Conservation (phyloP, 257 asterid species). For the Scutellaria galericulata region DNA sequence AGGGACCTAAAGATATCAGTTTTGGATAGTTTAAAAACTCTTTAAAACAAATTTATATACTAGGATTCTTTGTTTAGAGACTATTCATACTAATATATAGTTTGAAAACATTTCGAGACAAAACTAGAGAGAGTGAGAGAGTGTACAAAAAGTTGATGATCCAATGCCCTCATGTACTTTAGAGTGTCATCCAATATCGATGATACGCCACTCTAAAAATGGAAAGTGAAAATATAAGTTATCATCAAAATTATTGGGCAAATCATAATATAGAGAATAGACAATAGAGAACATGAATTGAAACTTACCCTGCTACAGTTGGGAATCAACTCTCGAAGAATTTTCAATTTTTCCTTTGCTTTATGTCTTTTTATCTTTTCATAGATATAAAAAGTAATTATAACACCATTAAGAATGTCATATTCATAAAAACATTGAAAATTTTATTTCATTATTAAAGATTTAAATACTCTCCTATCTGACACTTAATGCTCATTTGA, state of each 20-base stretch:
- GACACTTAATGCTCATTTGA: neutral
- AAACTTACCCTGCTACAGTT: constrained; percentile 40
- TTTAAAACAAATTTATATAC: no score
- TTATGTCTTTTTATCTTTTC: constrained; percentile 39
- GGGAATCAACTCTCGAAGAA: constrained; percentile 47
- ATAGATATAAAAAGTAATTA: neutral
- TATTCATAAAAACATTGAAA: no score
- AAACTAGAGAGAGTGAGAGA: neutral
- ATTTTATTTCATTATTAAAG: no score
- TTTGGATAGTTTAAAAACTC: no score
- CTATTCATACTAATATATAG: no score
- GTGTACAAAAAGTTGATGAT: constrained; percentile 34
- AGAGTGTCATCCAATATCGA: constrained; percentile 49
- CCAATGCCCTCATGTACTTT: constrained; percentile 43
- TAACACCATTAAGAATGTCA: neutral
- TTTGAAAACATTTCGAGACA: no score
- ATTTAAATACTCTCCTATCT: no score
- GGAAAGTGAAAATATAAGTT: neutral
- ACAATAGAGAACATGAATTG: neutral
- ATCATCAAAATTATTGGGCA: neutral
- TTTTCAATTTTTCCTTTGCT: constrained; percentile 37
- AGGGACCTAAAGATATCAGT: no score
- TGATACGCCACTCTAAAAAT: constrained; percentile 40
- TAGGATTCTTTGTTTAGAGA: no score
- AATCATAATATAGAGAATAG: neutral